phyloP scores from a whole-genome alignment of 163 green algal species.

The Scenedesmus sp. region DNA sequence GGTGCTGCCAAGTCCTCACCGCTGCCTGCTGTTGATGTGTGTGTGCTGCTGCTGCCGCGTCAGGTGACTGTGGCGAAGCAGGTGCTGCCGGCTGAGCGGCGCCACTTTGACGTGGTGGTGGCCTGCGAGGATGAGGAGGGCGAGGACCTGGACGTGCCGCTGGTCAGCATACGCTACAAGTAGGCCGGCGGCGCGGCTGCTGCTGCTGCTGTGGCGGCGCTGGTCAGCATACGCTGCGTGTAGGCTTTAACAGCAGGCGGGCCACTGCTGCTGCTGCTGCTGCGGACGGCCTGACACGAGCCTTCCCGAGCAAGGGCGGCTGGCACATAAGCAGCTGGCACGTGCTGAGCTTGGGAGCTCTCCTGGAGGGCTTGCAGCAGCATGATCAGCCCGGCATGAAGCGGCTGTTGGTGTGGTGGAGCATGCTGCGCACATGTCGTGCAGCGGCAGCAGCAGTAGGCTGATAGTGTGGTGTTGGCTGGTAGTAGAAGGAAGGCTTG shows the following conservation, averaged over 20 bases:
- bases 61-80: slow-evolving; percentile 89
- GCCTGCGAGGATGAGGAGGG: slow-evolving; percentile 91
- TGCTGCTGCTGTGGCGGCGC: no score
- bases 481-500: neutral
- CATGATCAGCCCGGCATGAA: no score
- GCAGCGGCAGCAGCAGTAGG: neutral
- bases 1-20: slow-evolving; percentile 53
- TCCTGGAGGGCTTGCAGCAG: no score
- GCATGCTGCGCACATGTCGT: no score
- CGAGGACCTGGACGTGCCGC: slow-evolving; percentile 97
- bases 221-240: no score
- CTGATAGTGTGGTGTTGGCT: neutral
- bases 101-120: slow-evolving; percentile 96
- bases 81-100: slow-evolving; percentile 80
- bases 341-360: no score
- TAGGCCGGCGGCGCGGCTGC: slow-evolving; percentile 40
- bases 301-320: no score
- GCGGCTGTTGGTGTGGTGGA: no score
- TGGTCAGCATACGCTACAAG: slow-evolving; percentile 95
- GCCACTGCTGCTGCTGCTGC: no score
- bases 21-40: neutral
- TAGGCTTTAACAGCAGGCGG: no score
- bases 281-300: no score
- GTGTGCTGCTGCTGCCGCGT: slow-evolving; percentile 51
- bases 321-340: no score